Conservation (phyloP, 148 eudicot species). For the Rhododendron ferrugineum region DNA sequence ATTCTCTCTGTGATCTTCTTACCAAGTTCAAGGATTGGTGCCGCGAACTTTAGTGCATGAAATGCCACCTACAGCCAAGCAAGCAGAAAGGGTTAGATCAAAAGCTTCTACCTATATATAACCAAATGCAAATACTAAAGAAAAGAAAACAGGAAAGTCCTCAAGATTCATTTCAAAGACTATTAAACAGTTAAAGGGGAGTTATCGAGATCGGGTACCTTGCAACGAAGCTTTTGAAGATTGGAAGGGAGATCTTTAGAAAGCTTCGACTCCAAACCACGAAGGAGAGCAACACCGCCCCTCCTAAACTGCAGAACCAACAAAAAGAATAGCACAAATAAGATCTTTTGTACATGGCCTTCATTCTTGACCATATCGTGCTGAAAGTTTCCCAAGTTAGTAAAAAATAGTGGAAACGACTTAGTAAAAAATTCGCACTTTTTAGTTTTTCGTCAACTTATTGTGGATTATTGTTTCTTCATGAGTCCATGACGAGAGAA, state of each 20-base stretch:
- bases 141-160: background rate
- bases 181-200: background rate
- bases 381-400: background rate
- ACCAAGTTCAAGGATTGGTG: conserved; percentile 66
- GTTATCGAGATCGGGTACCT: conserved; percentile 37
- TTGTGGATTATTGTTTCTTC: too few species aligned
- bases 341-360: background rate
- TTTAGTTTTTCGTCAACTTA: too few species aligned
- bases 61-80: conserved; percentile 74
- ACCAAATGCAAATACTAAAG: background rate
- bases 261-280: conserved; percentile 85
- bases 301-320: conserved; percentile 63
- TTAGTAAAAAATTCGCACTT: background rate
- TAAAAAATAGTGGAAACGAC: background rate
- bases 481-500: too few species aligned
- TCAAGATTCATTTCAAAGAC: background rate
- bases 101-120: conserved; percentile 6
- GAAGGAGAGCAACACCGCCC: conserved; percentile 69
- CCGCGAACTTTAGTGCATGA: conserved; percentile 81
- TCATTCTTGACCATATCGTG: background rate
- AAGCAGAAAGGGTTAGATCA: background rate
- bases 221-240: conserved; percentile 96
- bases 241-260: conserved; percentile 89
- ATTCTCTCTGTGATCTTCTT: conserved; percentile 79
- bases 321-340: conserved; percentile 1